A percentile compares a stretch with the other conserved stretches of the same genome.
Conservation (phyloP, 2,329 filamentous ascomycete genomes). For the Penicillium sp. region DNA sequence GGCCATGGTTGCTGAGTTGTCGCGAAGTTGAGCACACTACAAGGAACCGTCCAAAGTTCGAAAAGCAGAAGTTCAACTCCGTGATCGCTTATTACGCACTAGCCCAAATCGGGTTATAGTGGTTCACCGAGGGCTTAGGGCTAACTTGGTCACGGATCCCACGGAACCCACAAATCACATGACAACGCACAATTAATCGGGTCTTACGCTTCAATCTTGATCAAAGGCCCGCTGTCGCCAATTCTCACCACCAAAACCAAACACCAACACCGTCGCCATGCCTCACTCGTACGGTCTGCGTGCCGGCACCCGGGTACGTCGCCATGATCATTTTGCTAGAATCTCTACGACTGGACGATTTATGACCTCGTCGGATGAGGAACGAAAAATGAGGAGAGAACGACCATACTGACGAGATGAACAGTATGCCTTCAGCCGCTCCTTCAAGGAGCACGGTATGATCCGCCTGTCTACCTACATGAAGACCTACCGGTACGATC, state of each 20-base stretch:
- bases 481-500: constrained; percentile 77
- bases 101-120: constrained; percentile 1
- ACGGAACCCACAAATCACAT: not conserved
- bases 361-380: not conserved
- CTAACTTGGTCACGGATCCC: not conserved
- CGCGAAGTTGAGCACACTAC: constrained; percentile 33
- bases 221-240: constrained; percentile 5
- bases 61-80: constrained; percentile 15
- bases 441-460: constrained; percentile 93
- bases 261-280: constrained; percentile 64
- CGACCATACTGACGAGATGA: constrained; percentile 35
- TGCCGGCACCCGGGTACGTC: constrained; percentile 77
- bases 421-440: constrained; percentile 86
- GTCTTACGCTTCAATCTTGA: constrained; percentile 1
- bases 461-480: constrained; percentile 95
- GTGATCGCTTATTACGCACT: not conserved
- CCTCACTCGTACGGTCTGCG: constrained; percentile 86
- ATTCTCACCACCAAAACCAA: constrained; percentile 37
- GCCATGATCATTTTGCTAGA: constrained; percentile 6
- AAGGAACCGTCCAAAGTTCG: constrained; percentile 12
- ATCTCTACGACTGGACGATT: constrained; percentile 4
- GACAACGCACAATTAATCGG: not conserved
- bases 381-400: constrained; percentile 4
- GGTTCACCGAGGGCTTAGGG: not conserved
- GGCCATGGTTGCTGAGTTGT: constrained; percentile 45